phyloP scores from a whole-genome alignment of 2,329 filamentous ascomycete species.

The Colletotrichum spaethianum region DNA sequence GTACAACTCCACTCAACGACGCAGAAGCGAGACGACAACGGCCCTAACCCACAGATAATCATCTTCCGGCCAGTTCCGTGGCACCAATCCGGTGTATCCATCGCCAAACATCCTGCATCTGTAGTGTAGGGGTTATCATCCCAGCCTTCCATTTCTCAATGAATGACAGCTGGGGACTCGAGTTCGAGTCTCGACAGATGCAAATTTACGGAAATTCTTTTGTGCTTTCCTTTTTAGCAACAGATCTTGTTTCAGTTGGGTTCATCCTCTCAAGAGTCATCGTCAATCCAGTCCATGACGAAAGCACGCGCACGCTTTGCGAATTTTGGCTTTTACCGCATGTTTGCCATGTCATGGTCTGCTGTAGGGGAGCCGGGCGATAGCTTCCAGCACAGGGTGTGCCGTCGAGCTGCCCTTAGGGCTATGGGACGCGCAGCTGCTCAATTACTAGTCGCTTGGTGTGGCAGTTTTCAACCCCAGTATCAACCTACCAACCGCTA shows the following conservation, averaged over 20 bases:
- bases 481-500: too few relatives aligned
- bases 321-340: background rate
- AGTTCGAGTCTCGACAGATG: conserved; percentile 35
- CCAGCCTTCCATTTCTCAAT: conserved; percentile 27
- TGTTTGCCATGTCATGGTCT: background rate
- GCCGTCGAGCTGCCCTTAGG: background rate
- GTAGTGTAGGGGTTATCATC: conserved; percentile 41
- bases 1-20: background rate
- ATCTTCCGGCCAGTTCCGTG: rapidly evolving
- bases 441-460: too few relatives aligned
- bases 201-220: background rate
- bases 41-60: conserved; percentile 16
- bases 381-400: background rate
- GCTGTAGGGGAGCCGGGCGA: background rate
- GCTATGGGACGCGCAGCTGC: too few relatives aligned
- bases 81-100: background rate
- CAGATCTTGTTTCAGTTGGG: background rate
- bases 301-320: background rate
- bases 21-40: conserved; percentile 8
- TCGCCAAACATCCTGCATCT: conserved; percentile 2
- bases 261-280: background rate
- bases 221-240: background rate
- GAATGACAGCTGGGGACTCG: conserved; percentile 30
- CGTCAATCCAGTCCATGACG: too few relatives aligned
- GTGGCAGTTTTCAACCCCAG: too few relatives aligned